Evolutionary conservation across 2,329 filamentous ascomycete genomes (phyloP), one percentile per base, ranked within the genome.

Genomic region (Trichophyton rubrum): DNA sequence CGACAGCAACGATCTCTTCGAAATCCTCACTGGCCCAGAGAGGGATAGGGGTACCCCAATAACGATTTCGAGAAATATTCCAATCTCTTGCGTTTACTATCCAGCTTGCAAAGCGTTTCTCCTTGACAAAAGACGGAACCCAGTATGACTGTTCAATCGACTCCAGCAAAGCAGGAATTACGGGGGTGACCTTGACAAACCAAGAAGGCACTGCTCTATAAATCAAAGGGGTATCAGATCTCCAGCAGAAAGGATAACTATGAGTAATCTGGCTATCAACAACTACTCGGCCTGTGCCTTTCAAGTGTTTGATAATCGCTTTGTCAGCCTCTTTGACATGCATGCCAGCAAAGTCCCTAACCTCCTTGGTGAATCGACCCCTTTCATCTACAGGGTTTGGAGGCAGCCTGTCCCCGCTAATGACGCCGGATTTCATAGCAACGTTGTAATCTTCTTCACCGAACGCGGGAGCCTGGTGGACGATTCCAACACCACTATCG

Each of bases 371-470:
- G 74, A 92, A 96, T 68, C 84, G 81, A 45, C 90, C 92, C 35
- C 82, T 83, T 58, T 92, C 88, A 68, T 95, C 87, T n/a, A 96
- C 86, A 0, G 92, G 92, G 70, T 95, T 92, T 0, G 91, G 90
- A n/a, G 92, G 90, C 40, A 85, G 79, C 59, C 89, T 85, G 62
- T 83, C 82, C 66, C 90, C 87, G 64, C 75, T 87, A 69, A 96
- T 87, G 67, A 95, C 82, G 47, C 90, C 91, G 53, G 84, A 79
- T 61, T 86, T 85, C 63, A 90, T 73, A 7, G 88, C 89, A 62
- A 93, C 84, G 66, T 86, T 86, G 78, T 95, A 96, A 85, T 97
- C 92, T 65, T 96, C 92, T 75, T 96, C 89, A 82, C 92, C 92
- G 70, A 92, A 96, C 0, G 90, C 90, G 1, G 92, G 92, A 3